phyloP scores from a whole-genome alignment of 2,329 filamentous ascomycete species.

The Verticillium nubilum region DNA sequence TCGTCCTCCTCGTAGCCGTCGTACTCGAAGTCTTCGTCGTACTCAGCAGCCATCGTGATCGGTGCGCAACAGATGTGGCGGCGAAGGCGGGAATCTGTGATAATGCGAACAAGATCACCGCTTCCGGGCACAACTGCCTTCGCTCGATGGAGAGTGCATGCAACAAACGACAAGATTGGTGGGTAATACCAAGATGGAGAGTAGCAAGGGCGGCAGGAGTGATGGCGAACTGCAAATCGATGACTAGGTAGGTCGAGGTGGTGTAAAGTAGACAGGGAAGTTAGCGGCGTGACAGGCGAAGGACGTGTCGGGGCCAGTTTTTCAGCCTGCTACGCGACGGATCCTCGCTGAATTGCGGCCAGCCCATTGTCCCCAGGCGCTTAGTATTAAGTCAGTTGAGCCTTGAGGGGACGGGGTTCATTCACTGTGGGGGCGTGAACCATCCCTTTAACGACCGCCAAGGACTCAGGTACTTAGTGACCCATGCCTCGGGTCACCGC shows the following conservation, averaged over 20 bases:
- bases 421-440: no score
- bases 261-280: not conserved
- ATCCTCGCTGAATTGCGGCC: not conserved
- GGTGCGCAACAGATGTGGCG: not conserved
- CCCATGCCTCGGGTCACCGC: no score
- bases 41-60: slow-evolving; percentile 46
- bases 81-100: not conserved
- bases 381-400: no score
- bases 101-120: not conserved
- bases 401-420: no score
- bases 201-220: not conserved
- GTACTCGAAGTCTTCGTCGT: slow-evolving; percentile 57
- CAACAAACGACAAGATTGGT: not conserved
- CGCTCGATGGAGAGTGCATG: not conserved
- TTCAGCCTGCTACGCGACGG: not conserved
- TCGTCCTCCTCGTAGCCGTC: slow-evolving; percentile 66
- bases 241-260: not conserved
- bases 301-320: not conserved
- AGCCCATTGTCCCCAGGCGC: no score
- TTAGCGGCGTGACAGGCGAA: not conserved
- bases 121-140: not conserved
- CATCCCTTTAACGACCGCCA: no score
- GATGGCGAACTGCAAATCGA: not conserved
- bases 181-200: not conserved
- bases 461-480: no score